Evolutionary conservation across 257 asterid genomes (phyloP).

Genomic region (Scutellaria galericulata): DNA sequence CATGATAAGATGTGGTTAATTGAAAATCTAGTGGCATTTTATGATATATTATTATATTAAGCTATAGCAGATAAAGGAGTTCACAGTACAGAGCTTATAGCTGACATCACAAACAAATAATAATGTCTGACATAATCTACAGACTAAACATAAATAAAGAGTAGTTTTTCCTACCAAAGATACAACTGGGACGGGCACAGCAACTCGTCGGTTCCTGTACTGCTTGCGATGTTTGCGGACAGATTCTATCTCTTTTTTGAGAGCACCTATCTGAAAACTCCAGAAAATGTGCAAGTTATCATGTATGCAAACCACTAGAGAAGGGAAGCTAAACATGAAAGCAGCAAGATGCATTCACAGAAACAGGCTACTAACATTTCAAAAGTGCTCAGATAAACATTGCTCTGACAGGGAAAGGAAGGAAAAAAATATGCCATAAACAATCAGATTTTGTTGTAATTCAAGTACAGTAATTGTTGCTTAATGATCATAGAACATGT

Average conservation of each 20-base stretch:
- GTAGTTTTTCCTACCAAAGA: conserved; percentile 69
- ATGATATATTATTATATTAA: not conserved
- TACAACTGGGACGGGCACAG: conserved; percentile 93
- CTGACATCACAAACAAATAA: not conserved
- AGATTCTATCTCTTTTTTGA: conserved; percentile 92
- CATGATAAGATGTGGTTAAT: not conserved
- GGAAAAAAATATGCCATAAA: not conserved
- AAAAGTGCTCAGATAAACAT: conserved; percentile 25
- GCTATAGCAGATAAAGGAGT: conserved; percentile 14
- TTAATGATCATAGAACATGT: conserved; percentile 1
- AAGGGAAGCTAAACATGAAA: conserved; percentile 30
- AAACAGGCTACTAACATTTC: conserved; percentile 23
- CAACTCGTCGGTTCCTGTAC: conserved; percentile 73
- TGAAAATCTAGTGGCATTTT: not conserved
- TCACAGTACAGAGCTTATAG: conserved; percentile 18
- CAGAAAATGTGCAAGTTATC: conserved; percentile 25
- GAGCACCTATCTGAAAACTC: conserved; percentile 70
- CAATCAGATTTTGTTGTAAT: conserved; percentile 17
- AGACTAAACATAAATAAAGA: conserved; percentile 13
- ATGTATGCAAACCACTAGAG: conserved; percentile 27
- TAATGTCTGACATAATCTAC: conserved; percentile 7
- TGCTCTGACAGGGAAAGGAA: conserved; percentile 16
- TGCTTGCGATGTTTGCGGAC: conserved; percentile 98
- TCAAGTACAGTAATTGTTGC: not conserved
- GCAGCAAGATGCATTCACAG: conserved; percentile 21